Evolutionary conservation across 75 land plant species (phyloP), one percentile per base, ranked within the genome.

Genomic region (Cupressus sempervirens): DNA sequence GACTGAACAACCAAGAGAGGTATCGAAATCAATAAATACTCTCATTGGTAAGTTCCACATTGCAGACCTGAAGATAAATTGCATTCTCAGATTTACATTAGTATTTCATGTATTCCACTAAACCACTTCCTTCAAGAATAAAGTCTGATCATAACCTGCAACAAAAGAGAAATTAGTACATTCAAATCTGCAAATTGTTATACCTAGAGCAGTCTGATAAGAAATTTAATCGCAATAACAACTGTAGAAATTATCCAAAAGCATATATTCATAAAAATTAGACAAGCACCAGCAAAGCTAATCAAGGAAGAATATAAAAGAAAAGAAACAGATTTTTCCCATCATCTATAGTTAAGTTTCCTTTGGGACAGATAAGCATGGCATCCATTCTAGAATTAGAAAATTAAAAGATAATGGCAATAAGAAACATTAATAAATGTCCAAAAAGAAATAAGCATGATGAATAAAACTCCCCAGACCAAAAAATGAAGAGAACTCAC

Each of bases 401-500:
- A 70, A 32, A 10, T 14, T 30, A 13, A 11, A 30, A 30, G 74
- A 32, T 3, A 30, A 8, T 3, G 11, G 15, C 13, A 70, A 12
- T 23, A 30, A 13, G 0, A 30, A 70, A 70, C 30, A 32, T 9
- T 70, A 32, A 70, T 11, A 29, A 9, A 70, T 30, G 34, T 32
- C 7, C 67, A 62, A 23, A 62, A 23, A 62, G 8, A 58, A 20
- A 58, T 18, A 58, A 58, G 65, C 65, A 20, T 20, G 65, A 62
- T 7, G 30, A 30, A 32, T 13, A 35, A 70, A 30, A 70, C 74
- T 9, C 16, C n/a, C 18, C 9, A 23, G 35, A 86, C n/a, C 48
- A 82, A 77, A 13, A 23, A 77, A 41, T 18, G 48, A 7, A 77
- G 56, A 26, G 74, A 53, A 86, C 93, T 96, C 90, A 96, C 99